A percentile compares a stretch with the other conserved stretches of the same genome.
These are phyloP conservation scores for Pyrenochaeta sp. DNA, from an alignment of 2,329 filamentous ascomycete genomes.

Conservation along the genomic window DNA sequence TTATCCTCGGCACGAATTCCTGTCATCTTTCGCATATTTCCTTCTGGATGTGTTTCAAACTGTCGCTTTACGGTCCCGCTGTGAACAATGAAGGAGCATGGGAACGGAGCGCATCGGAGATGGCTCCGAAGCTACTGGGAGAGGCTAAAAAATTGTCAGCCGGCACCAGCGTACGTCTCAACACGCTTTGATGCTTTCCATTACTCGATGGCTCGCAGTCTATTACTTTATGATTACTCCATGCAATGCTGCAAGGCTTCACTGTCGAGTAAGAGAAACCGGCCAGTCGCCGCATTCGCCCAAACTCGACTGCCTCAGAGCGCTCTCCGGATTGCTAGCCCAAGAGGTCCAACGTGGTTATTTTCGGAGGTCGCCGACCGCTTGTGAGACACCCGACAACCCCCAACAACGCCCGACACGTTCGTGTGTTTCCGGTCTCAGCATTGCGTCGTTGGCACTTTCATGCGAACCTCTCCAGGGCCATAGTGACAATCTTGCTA, in stretches of 20 bases:
- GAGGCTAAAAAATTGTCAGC: slow-evolving; percentile 36
- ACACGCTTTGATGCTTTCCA: slow-evolving; percentile 23
- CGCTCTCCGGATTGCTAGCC: slow-evolving; percentile 21
- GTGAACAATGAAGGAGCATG: slow-evolving; percentile 1
- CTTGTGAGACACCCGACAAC: slow-evolving; percentile 6
- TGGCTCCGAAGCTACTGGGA: slow-evolving; percentile 27
- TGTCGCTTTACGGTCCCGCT: slow-evolving; percentile 2
- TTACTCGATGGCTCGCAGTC: slow-evolving; percentile 40
- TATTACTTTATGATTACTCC: slow-evolving; percentile 38
- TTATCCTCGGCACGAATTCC: not conserved
- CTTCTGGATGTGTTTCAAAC: not conserved
- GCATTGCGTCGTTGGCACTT: not conserved
- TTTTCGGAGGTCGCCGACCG: slow-evolving; percentile 35
- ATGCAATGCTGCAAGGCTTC: slow-evolving; percentile 34
- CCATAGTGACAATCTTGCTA: not conserved
- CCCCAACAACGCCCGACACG: slow-evolving; percentile 12
- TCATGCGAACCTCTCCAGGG: not conserved
- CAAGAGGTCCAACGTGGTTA: slow-evolving; percentile 11
- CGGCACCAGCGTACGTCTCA: slow-evolving; percentile 34
- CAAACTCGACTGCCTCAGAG: slow-evolving; percentile 11
- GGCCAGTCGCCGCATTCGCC: not conserved
- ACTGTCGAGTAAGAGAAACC: too few species aligned
- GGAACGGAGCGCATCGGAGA: slow-evolving; percentile 13
- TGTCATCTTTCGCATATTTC: not conserved
- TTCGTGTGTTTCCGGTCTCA: slow-evolving; percentile 1